phyloP scores from a whole-genome alignment of 257 asterid species.

The Ocimum tenuiflorum region DNA sequence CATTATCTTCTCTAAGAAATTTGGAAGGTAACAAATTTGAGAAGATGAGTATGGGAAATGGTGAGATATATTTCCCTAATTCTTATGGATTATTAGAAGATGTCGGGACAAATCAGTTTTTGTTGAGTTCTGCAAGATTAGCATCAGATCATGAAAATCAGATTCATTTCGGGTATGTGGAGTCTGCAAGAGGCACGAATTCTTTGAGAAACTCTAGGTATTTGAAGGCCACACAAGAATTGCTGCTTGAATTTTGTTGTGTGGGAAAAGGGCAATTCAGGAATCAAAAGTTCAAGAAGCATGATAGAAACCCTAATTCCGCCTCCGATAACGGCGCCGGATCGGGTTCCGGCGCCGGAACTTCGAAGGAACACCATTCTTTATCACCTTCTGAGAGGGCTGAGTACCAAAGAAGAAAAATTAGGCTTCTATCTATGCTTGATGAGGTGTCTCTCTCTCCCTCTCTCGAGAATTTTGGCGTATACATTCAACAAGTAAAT shows the following conservation, averaged over 20 bases:
- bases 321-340: conserved; percentile 15
- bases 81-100: conserved; percentile 16
- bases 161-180: conserved; percentile 41
- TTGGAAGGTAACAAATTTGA: conserved; percentile 44
- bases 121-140: not conserved
- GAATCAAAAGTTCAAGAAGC: conserved; percentile 24
- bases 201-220: conserved; percentile 42
- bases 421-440: conserved; percentile 61
- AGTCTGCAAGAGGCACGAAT: conserved; percentile 31
- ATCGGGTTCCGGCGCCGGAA: conserved; percentile 2
- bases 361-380: conserved; percentile 31
- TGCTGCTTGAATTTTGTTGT: conserved; percentile 64
- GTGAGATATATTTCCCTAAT: conserved; percentile 28
- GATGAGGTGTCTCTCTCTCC: conserved; percentile 51
- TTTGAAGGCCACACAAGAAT: conserved; percentile 48
- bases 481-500: not conserved
- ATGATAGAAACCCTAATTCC: conserved; percentile 56
- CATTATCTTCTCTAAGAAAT: conserved; percentile 44
- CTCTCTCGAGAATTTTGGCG: not conserved
- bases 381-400: conserved; percentile 50
- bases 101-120: conserved; percentile 3
- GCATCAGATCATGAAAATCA: conserved; percentile 18
- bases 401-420: conserved; percentile 63
- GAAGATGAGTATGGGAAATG: conserved; percentile 29
- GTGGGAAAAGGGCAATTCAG: conserved; percentile 52